phyloP scores from a whole-genome alignment of 2,329 filamentous ascomycete genomes.

The Cordyceps farinosa region DNA sequence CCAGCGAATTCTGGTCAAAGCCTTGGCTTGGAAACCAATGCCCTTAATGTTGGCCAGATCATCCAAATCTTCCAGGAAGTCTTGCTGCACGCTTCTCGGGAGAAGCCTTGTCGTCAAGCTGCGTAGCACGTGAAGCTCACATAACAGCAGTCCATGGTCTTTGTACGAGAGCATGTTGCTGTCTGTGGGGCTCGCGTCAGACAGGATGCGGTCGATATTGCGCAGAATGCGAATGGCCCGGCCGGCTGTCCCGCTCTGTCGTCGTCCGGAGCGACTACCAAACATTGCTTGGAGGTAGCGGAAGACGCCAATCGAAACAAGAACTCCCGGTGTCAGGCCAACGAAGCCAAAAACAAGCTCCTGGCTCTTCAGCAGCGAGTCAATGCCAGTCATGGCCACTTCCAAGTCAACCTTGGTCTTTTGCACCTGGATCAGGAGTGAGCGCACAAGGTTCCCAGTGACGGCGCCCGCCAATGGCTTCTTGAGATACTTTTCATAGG shows the following conservation, averaged over 20 bases:
- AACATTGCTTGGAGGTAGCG: constrained; percentile 70
- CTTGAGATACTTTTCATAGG: constrained; percentile 85
- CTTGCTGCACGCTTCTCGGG: constrained; percentile 70
- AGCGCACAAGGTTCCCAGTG: constrained; percentile 80
- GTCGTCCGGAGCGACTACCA: constrained; percentile 66
- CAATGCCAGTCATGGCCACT: constrained; percentile 92
- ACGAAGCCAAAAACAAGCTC: constrained; percentile 98
- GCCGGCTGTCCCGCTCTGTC: constrained; percentile 61
- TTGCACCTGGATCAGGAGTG: constrained; percentile 91
- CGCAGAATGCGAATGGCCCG: constrained; percentile 74
- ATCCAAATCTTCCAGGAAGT: constrained; percentile 84
- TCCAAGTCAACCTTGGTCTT: constrained; percentile 99
- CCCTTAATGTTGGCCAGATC: constrained; percentile 83
- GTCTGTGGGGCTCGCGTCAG: constrained; percentile 63
- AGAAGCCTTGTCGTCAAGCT: constrained; percentile 59
- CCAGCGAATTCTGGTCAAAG: constrained; percentile 84
- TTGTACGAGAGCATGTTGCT: constrained; percentile 81
- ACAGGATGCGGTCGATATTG: constrained; percentile 81
- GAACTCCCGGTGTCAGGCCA: constrained; percentile 85
- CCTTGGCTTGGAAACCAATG: constrained; percentile 71
- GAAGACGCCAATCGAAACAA: constrained; percentile 73
- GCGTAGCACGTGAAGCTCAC: constrained; percentile 81
- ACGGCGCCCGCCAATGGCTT: constrained; percentile 79
- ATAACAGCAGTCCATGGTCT: constrained; percentile 85
- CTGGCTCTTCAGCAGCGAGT: constrained; percentile 90